phyloP scores from a whole-genome alignment of 306 rosid genomes.

The Fragaria iinumae region DNA sequence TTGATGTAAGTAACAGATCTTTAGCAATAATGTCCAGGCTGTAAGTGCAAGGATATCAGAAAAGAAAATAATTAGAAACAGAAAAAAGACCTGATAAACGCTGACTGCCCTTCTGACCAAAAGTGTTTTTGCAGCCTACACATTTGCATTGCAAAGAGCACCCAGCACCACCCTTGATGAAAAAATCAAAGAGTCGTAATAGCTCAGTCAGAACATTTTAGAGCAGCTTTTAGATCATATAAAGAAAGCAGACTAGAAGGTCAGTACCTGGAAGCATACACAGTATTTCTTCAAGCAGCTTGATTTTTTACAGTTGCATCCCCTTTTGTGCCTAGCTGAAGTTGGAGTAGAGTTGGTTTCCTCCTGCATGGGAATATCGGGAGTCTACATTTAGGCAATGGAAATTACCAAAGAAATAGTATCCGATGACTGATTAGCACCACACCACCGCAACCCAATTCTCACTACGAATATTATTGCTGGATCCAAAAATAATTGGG shows the following conservation, averaged over 20 bases:
- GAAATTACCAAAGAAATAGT: too few relatives aligned
- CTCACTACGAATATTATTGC: background rate
- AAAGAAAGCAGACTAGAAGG: background rate
- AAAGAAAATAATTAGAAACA: background rate
- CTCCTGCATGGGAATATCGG: constrained; percentile 6
- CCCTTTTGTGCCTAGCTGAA: constrained; percentile 35
- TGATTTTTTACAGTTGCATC: constrained; percentile 38
- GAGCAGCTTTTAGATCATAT: background rate
- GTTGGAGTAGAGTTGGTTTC: constrained; percentile 26
- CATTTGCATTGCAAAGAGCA: constrained; percentile 35
- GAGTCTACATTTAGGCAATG: background rate
- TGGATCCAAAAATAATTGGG: background rate
- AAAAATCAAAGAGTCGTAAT: constrained; percentile 1
- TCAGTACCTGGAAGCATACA: constrained; percentile 33
- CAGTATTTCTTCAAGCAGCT: constrained; percentile 36
- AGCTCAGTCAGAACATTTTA: background rate
- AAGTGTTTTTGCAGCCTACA: constrained; percentile 28
- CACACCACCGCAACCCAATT: too few relatives aligned
- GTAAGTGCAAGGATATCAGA: too few relatives aligned
- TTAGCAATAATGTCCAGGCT: too few relatives aligned
- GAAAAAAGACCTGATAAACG: background rate
- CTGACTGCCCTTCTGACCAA: constrained; percentile 30
- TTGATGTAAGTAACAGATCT: too few relatives aligned
- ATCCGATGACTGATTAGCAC: too few relatives aligned
- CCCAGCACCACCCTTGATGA: constrained; percentile 30